These are phyloP conservation scores for Mollisia scopiformis DNA, from an alignment of 2,329 filamentous ascomycete species.

Conservation along the genomic window DNA sequence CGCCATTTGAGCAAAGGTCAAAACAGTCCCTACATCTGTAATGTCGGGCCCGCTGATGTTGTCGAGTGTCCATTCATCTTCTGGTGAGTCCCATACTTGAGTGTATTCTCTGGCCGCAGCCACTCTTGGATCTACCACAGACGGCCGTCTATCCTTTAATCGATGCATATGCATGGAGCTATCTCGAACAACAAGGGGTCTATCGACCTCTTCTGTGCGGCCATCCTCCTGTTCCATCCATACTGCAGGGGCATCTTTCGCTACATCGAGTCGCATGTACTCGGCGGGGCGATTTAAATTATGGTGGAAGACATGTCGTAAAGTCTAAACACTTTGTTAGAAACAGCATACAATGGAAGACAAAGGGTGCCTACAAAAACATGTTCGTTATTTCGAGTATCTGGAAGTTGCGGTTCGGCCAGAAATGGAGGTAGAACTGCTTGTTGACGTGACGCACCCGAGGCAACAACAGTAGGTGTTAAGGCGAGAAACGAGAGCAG, in stretches of 20 bases:
- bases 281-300: slow-evolving; percentile 77
- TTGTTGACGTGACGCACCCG: slow-evolving; percentile 41
- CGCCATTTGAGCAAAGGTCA: slow-evolving; percentile 86
- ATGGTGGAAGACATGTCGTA: slow-evolving; percentile 93
- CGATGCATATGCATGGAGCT: slow-evolving; percentile 74
- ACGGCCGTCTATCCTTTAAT: slow-evolving; percentile 75
- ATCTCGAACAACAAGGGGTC: slow-evolving; percentile 64
- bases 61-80: slow-evolving; percentile 80
- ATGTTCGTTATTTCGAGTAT: slow-evolving; percentile 51
- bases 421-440: slow-evolving; percentile 41
- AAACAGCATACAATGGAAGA: not conserved
- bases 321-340: slow-evolving; percentile 46
- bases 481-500: slow-evolving; percentile 70
- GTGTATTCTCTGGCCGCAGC: slow-evolving; percentile 71
- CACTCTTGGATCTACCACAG: slow-evolving; percentile 78
- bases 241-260: slow-evolving; percentile 53
- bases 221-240: slow-evolving; percentile 65
- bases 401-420: slow-evolving; percentile 47
- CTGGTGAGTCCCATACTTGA: slow-evolving; percentile 66
- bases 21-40: slow-evolving; percentile 80
- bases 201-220: slow-evolving; percentile 52
- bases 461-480: slow-evolving; percentile 47
- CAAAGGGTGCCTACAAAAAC: slow-evolving; percentile 49
- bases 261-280: slow-evolving; percentile 76
- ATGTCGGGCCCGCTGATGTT: slow-evolving; percentile 78